phyloP scores from a whole-genome alignment of 495 filamentous ascomycete genomes.

The Penicillium tannophilum region DNA sequence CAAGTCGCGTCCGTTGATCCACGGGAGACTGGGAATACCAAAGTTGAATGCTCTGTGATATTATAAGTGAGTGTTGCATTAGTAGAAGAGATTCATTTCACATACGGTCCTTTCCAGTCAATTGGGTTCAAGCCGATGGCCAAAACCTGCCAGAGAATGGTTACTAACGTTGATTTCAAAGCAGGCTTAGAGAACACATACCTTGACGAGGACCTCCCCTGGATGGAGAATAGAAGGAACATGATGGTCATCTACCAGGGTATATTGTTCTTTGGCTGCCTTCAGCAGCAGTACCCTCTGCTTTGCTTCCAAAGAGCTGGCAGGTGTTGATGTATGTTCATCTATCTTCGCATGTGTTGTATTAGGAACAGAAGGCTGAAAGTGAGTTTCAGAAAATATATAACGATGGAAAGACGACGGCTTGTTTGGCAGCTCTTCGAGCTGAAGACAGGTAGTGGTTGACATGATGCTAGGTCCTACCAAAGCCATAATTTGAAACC shows the following conservation, averaged over 20 bases:
- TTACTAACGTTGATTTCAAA: constrained; percentile 7
- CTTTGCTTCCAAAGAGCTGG: constrained; percentile 8
- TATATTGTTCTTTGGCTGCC: constrained; percentile 40
- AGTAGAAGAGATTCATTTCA: constrained; percentile 3
- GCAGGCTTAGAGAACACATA: constrained; percentile 16
- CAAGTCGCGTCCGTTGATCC: constrained; percentile 66
- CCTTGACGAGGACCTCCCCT: constrained; percentile 58
- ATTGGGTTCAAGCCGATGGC: constrained; percentile 71
- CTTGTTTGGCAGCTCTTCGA: constrained; percentile 22
- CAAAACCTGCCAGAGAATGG: constrained; percentile 31
- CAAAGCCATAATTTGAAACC: constrained; percentile 19
- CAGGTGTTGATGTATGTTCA: not conserved
- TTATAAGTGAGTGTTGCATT: not conserved
- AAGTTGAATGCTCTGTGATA: constrained; percentile 60
- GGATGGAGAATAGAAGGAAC: constrained; percentile 48
- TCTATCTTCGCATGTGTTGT: constrained; percentile 6
- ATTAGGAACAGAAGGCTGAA: constrained; percentile 2
- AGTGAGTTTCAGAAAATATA: constrained; percentile 10
- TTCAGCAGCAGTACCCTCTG: constrained; percentile 42
- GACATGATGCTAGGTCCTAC: constrained; percentile 27
- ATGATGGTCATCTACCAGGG: constrained; percentile 47
- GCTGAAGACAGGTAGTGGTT: constrained; percentile 31
- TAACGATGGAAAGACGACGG: constrained; percentile 21
- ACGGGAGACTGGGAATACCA: constrained; percentile 63
- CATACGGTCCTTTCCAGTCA: constrained; percentile 73